Evolutionary conservation across 176 grass and related monocot species (phyloP).

Genomic region (Stipa capillata): DNA sequence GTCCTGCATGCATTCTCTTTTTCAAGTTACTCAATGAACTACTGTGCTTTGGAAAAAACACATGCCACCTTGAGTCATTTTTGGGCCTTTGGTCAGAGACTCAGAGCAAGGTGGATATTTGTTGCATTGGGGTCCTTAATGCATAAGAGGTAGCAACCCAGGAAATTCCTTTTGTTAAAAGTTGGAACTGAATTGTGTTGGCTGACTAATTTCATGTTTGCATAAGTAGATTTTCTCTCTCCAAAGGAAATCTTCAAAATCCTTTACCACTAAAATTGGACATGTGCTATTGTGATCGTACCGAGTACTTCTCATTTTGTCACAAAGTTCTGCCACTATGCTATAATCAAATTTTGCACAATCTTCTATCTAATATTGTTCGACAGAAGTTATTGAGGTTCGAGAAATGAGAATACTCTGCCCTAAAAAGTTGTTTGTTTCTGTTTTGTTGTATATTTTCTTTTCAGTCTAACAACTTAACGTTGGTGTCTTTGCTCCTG

Average conservation of each 20-base stretch:
- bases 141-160: neutral
- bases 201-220: constrained; percentile 10
- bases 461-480: neutral
- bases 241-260: neutral
- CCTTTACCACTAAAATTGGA: neutral
- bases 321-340: neutral
- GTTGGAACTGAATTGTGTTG: neutral
- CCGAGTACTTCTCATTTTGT: neutral
- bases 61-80: neutral
- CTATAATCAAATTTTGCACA: neutral
- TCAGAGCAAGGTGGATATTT: neutral
- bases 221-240: neutral
- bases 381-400: neutral
- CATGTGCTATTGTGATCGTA: neutral
- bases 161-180: neutral
- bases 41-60: neutral
- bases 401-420: neutral
- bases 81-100: neutral
- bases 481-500: neutral
- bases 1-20: neutral
- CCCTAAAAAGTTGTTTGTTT: neutral
- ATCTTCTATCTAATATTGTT: neutral
- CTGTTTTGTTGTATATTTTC: neutral
- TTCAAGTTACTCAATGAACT: neutral
- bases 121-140: neutral